phyloP scores from a whole-genome alignment of 352 stramenopile genomes.

The Phytophthora meadii region DNA sequence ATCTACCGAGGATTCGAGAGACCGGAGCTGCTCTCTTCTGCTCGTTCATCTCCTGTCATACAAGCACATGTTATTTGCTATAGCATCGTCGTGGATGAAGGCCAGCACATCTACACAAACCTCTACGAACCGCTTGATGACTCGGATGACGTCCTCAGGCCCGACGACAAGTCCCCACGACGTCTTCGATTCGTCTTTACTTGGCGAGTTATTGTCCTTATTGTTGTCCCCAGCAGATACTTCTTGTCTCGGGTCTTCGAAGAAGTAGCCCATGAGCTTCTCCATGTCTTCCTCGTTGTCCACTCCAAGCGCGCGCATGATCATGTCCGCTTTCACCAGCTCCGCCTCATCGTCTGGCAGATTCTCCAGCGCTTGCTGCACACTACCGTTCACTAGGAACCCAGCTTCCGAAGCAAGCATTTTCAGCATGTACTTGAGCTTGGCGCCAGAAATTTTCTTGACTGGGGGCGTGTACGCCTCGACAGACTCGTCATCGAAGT shows the following conservation, averaged over 20 bases:
- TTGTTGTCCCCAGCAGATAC: conserved; percentile 37
- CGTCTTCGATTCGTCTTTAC: conserved; percentile 15
- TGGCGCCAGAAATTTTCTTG: conserved; percentile 77
- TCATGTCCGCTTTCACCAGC: conserved; percentile 87
- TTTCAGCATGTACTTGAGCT: conserved; percentile 91
- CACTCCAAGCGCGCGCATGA: conserved; percentile 87
- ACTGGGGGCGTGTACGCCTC: conserved; percentile 53
- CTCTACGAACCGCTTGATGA: conserved; percentile 90
- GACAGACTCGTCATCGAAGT: conserved; percentile 55
- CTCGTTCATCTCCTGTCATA: conserved; percentile 64
- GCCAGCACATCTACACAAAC: conserved; percentile 30
- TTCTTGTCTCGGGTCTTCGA: conserved; percentile 69
- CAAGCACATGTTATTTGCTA: not conserved
- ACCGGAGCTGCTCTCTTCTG: conserved; percentile 70
- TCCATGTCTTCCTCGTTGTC: conserved; percentile 90
- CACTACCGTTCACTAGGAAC: conserved; percentile 86
- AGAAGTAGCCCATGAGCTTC: conserved; percentile 82
- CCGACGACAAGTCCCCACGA: conserved; percentile 75
- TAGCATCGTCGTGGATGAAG: too few relatives aligned
- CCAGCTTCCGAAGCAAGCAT: conserved; percentile 86
- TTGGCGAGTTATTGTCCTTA: conserved; percentile 9
- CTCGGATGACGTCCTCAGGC: conserved; percentile 87
- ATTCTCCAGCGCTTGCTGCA: conserved; percentile 82
- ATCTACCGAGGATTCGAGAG: conserved; percentile 51
- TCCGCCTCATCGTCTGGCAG: conserved; percentile 80